Conservation (phyloP, 441 rosid genomes). For the Isatis lusitanica region DNA sequence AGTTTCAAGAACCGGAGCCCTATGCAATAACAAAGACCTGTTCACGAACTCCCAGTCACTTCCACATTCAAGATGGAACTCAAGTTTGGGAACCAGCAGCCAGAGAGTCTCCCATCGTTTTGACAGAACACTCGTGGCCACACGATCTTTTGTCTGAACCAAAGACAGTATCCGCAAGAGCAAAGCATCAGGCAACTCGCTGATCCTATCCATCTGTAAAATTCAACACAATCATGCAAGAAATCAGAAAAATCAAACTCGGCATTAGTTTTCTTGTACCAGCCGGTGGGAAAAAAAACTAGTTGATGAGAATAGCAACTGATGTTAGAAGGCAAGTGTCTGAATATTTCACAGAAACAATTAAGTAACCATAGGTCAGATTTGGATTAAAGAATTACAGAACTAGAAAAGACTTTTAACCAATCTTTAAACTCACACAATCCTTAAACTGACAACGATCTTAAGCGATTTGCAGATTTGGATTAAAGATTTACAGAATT, state of each 20-base stretch:
- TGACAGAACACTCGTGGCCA: neutral
- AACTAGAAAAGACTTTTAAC: neutral
- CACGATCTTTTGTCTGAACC: neutral
- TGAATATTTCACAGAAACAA: neutral
- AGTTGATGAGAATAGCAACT: neutral
- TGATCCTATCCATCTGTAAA: conserved; percentile 12
- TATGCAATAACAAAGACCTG: neutral
- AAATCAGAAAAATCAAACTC: neutral
- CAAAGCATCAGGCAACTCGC: conserved; percentile 4
- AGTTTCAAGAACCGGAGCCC: neutral
- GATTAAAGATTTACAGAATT: neutral
- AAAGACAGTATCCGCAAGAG: neutral
- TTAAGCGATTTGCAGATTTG: neutral
- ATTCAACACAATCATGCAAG: neutral
- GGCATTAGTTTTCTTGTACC: neutral
- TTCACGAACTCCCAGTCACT: neutral
- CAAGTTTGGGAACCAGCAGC: conserved; percentile 1
- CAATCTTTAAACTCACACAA: neutral
- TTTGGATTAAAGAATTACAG: neutral
- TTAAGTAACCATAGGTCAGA: neutral
- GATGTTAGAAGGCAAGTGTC: neutral
- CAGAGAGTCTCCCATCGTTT: conserved; percentile 17
- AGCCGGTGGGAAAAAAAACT: neutral
- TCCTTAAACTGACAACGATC: neutral
- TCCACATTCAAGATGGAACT: neutral